Percentiles rank a stretch among this genome's conserved stretches.
Evolutionary conservation across 768 basidiomycete genomes (phyloP).

Genomic region (Heimioporus sp.): DNA sequence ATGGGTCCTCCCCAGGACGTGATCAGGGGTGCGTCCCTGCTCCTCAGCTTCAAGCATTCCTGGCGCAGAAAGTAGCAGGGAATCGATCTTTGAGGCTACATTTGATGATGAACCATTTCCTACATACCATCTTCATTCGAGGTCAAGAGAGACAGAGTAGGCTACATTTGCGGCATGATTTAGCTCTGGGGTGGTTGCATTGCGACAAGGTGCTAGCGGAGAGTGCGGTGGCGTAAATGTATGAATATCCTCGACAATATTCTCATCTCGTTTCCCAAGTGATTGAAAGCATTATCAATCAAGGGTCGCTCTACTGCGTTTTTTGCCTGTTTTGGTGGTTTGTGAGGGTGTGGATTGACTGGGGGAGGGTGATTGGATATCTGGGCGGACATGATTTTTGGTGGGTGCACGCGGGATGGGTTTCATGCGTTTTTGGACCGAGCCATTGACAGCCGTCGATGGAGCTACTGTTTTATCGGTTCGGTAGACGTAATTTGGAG

Average conservation of each 20-base stretch:
- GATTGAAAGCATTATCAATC: slow-evolving; percentile 19
- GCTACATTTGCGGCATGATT: slow-evolving; percentile 28
- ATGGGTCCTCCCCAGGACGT: slow-evolving; percentile 19
- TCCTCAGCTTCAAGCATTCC: slow-evolving; percentile 30
- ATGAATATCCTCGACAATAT: slow-evolving; percentile 25
- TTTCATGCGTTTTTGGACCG: slow-evolving; percentile 8
- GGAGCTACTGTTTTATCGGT: slow-evolving; percentile 6
- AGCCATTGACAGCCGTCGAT: slow-evolving; percentile 16
- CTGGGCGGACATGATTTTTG: slow-evolving; percentile 21
- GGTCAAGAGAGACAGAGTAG: slow-evolving; percentile 18
- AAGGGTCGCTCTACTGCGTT: slow-evolving; percentile 33
- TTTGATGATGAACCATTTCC: slow-evolving; percentile 15
- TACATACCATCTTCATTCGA: slow-evolving; percentile 24
- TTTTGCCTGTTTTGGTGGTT: slow-evolving; percentile 26
- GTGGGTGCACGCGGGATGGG: slow-evolving; percentile 11
- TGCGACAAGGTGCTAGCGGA: slow-evolving; percentile 25
- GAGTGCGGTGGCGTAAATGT: slow-evolving; percentile 28
- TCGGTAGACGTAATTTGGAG: slow-evolving; percentile 24
- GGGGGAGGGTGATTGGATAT: slow-evolving; percentile 7
- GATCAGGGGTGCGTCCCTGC: slow-evolving; percentile 26
- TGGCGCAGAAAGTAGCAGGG: slow-evolving; percentile 22
- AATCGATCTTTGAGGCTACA: slow-evolving; percentile 15
- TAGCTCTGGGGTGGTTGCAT: slow-evolving; percentile 20
- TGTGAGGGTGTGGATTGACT: slow-evolving; percentile 12
- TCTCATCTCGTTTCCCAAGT: slow-evolving; percentile 15